phyloP scores from a whole-genome alignment of 2,329 filamentous ascomycete genomes.

The Ceratocystis cacaofunesta region DNA sequence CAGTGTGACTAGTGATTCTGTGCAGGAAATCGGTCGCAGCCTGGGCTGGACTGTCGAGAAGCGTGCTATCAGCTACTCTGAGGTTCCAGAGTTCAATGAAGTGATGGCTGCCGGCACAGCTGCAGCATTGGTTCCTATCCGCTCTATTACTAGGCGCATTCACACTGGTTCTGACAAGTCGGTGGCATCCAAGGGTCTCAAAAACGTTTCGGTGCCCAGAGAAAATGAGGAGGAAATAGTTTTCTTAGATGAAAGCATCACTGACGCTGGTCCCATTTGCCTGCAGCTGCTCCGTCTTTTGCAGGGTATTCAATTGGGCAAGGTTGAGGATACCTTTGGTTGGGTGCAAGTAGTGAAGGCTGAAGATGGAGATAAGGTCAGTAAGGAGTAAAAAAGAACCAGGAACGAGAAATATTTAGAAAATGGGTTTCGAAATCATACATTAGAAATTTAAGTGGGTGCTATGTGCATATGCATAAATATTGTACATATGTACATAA shows the following conservation, averaged over 20 bases:
- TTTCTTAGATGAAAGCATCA: conserved; percentile 39
- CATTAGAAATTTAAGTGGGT: not conserved
- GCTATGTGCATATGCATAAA: not conserved
- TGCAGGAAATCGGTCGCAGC: conserved; percentile 58
- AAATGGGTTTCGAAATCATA: not conserved
- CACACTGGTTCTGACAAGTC: conserved; percentile 28
- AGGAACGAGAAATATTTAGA: not conserved
- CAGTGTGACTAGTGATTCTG: conserved; percentile 67
- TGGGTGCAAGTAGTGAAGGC: conserved; percentile 46
- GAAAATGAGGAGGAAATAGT: conserved; percentile 34
- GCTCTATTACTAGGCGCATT: conserved; percentile 62
- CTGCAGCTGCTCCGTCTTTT: conserved; percentile 58
- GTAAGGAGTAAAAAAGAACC: conserved; percentile 15
- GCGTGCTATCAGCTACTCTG: conserved; percentile 50
- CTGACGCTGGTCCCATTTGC: conserved; percentile 61
- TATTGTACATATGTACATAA: not conserved
- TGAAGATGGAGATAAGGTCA: conserved; percentile 31
- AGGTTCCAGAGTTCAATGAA: conserved; percentile 45
- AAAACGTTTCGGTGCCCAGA: conserved; percentile 1
- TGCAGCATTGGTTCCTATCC: conserved; percentile 79
- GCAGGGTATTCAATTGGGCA: conserved; percentile 75
- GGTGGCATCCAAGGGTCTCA: conserved; percentile 20
- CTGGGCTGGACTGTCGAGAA: conserved; percentile 78
- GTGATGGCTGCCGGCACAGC: conserved; percentile 88
- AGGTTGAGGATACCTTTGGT: conserved; percentile 58